Conservation (phyloP, 2,329 filamentous ascomycete genomes). For the Pseudogymnoascus sp. region DNA sequence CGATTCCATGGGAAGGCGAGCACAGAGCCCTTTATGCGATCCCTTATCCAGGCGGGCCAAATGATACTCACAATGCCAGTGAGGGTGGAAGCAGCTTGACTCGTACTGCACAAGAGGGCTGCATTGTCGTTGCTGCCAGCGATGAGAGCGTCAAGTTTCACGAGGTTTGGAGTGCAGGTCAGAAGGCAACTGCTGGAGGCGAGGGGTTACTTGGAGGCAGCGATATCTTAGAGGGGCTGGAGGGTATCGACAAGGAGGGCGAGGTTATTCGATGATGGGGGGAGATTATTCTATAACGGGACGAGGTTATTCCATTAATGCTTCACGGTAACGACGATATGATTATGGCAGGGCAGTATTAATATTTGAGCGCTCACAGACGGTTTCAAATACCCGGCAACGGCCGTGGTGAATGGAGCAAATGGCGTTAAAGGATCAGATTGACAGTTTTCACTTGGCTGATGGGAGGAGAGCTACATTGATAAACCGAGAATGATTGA, state of each 20-base stretch:
- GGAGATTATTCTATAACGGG: background rate
- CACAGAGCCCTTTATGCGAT: constrained; percentile 82
- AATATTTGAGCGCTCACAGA: background rate
- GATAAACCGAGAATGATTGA: background rate
- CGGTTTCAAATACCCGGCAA: background rate
- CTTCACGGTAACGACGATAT: background rate
- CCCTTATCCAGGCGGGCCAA: constrained; percentile 62
- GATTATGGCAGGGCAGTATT: background rate
- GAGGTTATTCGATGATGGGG: constrained; percentile 55
- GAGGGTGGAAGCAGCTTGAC: constrained; percentile 47
- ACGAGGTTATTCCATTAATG: background rate
- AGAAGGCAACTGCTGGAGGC: constrained; percentile 43
- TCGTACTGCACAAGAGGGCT: constrained; percentile 60
- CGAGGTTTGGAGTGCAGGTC: constrained; percentile 74
- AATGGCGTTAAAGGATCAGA: background rate
- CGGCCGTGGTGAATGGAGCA: background rate
- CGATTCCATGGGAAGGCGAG: constrained; percentile 74
- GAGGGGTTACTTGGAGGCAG: constrained; percentile 67
- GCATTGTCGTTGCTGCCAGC: constrained; percentile 84
- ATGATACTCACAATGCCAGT: constrained; percentile 23
- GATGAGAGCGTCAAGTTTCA: constrained; percentile 93
- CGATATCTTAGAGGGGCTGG: constrained; percentile 72
- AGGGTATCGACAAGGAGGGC: constrained; percentile 69
- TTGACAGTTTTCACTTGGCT: background rate
- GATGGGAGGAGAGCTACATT: background rate